Evolutionary conservation across 805 yeast genomes (phyloP), one percentile per base, ranked within the genome.

Genomic region (Starmerella powellii): DNA sequence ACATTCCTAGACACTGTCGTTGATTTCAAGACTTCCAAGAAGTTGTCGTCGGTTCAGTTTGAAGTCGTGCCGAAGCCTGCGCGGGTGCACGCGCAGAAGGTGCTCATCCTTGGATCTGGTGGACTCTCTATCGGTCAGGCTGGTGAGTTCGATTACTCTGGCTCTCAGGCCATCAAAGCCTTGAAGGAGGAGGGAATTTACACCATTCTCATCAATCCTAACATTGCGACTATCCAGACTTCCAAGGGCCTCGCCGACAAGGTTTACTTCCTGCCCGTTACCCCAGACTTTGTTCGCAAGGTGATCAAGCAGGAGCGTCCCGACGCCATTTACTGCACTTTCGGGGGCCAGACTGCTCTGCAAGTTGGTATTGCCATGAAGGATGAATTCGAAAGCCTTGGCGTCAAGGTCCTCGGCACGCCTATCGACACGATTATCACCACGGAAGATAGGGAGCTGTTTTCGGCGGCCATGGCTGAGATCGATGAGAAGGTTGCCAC

Each of bases 51-150:
- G 40, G 83, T 91, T 42, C 73, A 68, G 49, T 87, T 91, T 76
- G 97, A 97, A 31, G 46, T 37, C 34, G 50, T 37, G 27, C 51
- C 55, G 23, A 48, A 45, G 45, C 56, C 57, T 5, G 46, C 34
- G 34, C 52, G 54, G 56, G 81, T 77, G 31, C 70, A 80, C 44
- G 94, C 80, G 55, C 85, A 86, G 73, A 91, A 91, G 67, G 95
- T 85, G 38, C 74, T 86, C 53, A 88, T 86, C 45, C 74, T 91
- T 57, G 98, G 98, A 57, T 87, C 96, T 40, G 98, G 98, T 70
- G 98, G 98, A 62, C 72, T 91, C 57, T 83, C 95, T 43, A 91
- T 91, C 61, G 98, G 98, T 53, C 98, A 91, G 70, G 98, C 98
- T 50, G 98, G 98, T 65, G 98, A 91, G 67, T 91, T 91, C 59